Evolutionary conservation across 2,329 filamentous ascomycete species (phyloP), one percentile per base, ranked within the genome.

Genomic region (Ophiostoma perfectum): DNA sequence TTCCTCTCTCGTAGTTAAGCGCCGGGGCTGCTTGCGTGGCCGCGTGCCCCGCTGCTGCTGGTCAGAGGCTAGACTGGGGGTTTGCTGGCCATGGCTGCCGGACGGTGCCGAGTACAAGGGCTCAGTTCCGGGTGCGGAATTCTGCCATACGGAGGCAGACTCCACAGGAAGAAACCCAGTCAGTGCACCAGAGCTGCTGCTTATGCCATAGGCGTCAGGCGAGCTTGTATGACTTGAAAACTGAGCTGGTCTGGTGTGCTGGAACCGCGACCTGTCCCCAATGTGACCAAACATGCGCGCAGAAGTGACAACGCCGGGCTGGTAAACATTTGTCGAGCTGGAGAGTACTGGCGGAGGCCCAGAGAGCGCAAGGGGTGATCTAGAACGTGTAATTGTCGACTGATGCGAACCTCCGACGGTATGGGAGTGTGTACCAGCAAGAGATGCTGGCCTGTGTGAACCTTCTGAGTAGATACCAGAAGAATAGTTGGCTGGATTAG

Each of bases 1-100:
- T 73, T 91, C 88, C 71, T 89, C 88, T 69, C 84, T 84, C 18
- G 88, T 87, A 2, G 86, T 89, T 73, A 84, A 81, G 73, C 83
- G 83, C 60, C 85, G 81, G 18, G 80, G 78, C 12, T 77, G 75
- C 72, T 78, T 76, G 72, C 74, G 78, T 16, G 39, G 75, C 76
- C 70, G 74, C 75, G 73, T 67, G 73, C 71, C 65, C 71, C 60
- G 60, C 60, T 63, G 60, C 39, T 63, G 38, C 6, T 14, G 38
- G 12, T 63, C 16, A 16, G 38, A 42, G 12, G 36, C 42, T 12
- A 16, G 42, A 1, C 39, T 42, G 16, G 60, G 39, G 18, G 38
- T 18, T 8, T 42, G 39, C 5, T 42, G 38, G 16, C 16, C n/a
- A 9, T 63, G 60, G 16, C 16, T 63, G 60, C 39, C 16, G 39